Percentiles rank a stretch among this genome's conserved stretches.
Conservation (phyloP, 352 stramenopile species). For the Phytophthora foliorum region DNA sequence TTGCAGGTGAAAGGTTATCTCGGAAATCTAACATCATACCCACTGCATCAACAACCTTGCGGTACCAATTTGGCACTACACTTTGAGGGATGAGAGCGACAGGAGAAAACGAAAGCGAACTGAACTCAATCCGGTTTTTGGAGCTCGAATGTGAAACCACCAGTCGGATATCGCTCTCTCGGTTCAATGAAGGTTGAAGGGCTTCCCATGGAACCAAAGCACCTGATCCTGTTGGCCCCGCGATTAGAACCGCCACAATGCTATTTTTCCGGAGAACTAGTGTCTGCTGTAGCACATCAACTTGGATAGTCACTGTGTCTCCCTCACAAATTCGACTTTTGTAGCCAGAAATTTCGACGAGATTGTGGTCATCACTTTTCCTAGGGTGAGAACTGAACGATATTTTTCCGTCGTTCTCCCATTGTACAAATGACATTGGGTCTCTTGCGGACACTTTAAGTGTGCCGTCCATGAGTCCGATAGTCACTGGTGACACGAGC, state of each 20-base stretch:
- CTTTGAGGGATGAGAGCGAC: conserved; percentile 41
- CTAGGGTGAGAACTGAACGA: conserved; percentile 15
- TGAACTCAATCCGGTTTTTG: conserved; percentile 34
- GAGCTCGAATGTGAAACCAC: conserved; percentile 35
- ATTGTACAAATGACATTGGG: conserved; percentile 28
- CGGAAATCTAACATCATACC: conserved; percentile 68
- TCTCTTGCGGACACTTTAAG: background rate
- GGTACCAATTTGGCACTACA: conserved; percentile 66
- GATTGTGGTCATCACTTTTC: background rate
- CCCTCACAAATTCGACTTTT: conserved; percentile 41
- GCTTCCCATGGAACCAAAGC: conserved; percentile 38
- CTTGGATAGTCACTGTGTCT: conserved; percentile 52
- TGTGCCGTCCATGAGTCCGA: conserved; percentile 32
- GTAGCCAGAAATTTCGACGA: conserved; percentile 29
- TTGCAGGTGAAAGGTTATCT: conserved; percentile 38
- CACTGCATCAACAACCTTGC: conserved; percentile 64
- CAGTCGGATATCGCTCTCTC: conserved; percentile 28
- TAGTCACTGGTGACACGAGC: conserved; percentile 32
- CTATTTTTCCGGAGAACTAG: conserved; percentile 58
- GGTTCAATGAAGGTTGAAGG: conserved; percentile 11
- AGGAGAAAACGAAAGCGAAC: conserved; percentile 40
- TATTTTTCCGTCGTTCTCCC: conserved; percentile 33
- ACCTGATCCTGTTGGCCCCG: conserved; percentile 17
- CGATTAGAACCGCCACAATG: conserved; percentile 30
- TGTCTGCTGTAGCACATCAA: conserved; percentile 44